phyloP scores from a whole-genome alignment of 257 asterid genomes.

The Fraxinus anomala region DNA sequence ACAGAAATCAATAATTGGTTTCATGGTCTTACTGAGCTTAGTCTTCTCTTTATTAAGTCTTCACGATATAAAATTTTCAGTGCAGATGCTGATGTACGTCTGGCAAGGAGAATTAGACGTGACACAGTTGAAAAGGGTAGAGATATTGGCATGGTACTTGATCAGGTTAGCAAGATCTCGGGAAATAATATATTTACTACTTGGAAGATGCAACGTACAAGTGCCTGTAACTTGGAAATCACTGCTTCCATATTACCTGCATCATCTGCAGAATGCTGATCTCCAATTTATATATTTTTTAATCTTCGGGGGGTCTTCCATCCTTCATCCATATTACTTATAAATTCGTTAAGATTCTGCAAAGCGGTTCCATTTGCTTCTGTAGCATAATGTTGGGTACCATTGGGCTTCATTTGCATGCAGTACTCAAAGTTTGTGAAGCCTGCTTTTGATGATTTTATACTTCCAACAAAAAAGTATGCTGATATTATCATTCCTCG shows the following conservation, averaged over 20 bases:
- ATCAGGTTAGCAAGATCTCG: constrained; percentile 58
- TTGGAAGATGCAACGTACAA: background rate
- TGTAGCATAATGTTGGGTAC: background rate
- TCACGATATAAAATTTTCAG: constrained; percentile 41
- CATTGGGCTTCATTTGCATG: constrained; percentile 33
- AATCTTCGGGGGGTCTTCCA: background rate
- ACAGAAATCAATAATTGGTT: constrained; percentile 12
- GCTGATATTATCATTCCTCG: constrained; percentile 99
- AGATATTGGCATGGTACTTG: constrained; percentile 84
- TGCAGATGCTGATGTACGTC: constrained; percentile 99
- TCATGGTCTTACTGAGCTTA: constrained; percentile 30
- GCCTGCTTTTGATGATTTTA: constrained; percentile 99
- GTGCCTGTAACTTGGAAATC: background rate
- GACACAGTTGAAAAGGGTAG: constrained; percentile 92
- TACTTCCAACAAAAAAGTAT: constrained; percentile 93
- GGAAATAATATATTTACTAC: background rate
- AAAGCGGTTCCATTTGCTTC: background rate
- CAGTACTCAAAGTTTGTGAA: constrained; percentile 98
- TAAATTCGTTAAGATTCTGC: background rate
- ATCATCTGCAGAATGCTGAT: constrained; percentile 3
- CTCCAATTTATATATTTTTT: background rate
- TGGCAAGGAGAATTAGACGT: constrained; percentile 96
- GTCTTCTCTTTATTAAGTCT: constrained; percentile 28
- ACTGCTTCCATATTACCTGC: background rate
- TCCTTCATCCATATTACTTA: background rate